Conservation (phyloP, 331 rosid species). For the Acacia concinna region DNA sequence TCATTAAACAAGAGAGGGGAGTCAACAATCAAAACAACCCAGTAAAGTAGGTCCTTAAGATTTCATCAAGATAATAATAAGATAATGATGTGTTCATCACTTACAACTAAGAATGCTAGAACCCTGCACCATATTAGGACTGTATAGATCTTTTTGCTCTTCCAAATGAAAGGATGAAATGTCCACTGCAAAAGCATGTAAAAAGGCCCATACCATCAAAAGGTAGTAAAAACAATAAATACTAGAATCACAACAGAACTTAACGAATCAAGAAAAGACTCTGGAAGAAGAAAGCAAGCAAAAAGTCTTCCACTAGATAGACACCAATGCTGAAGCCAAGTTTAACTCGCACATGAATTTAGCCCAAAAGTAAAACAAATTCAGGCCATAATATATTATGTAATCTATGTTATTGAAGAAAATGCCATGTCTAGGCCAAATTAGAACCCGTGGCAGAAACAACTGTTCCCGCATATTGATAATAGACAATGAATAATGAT, state of each 20-base stretch:
- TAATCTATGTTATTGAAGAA: neutral
- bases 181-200: constrained; percentile 82
- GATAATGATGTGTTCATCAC: constrained; percentile 33
- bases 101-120: constrained; percentile 91
- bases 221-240: neutral
- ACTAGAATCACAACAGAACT: neutral
- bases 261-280: neutral
- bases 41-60: neutral
- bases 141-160: constrained; percentile 91
- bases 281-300: neutral
- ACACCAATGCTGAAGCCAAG: neutral
- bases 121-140: constrained; percentile 96
- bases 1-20: neutral
- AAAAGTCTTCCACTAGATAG: neutral
- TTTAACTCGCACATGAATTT: neutral
- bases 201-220: constrained; percentile 3
- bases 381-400: neutral
- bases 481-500: neutral
- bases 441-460: neutral
- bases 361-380: neutral
- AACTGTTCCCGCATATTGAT: neutral
- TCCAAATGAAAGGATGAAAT: constrained; percentile 87
- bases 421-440: neutral
- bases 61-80: neutral
- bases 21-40: neutral